Evolutionary conservation across 495 filamentous ascomycete species (phyloP).

Genomic region (Penicillium canariense): DNA sequence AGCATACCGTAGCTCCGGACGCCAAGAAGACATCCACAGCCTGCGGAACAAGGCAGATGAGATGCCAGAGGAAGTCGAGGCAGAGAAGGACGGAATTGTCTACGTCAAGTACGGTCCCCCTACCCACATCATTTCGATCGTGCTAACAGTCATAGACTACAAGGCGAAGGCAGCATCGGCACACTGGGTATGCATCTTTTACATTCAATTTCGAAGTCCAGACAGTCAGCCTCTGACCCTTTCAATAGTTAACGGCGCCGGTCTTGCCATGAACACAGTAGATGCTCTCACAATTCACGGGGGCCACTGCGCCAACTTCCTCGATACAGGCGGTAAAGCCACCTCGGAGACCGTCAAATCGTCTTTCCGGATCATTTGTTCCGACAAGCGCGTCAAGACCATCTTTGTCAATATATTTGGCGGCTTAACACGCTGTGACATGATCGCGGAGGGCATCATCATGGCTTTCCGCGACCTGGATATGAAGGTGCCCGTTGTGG

Average conservation of each 20-base stretch:
- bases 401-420: slow-evolving; percentile 93
- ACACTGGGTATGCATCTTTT: slow-evolving; percentile 50
- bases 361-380: slow-evolving; percentile 69
- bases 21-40: slow-evolving; percentile 63
- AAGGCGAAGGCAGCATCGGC: slow-evolving; percentile 58
- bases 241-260: slow-evolving; percentile 72
- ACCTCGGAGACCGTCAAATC: slow-evolving; percentile 80
- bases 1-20: slow-evolving; percentile 60
- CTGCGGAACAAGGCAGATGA: slow-evolving; percentile 52
- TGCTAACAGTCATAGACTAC: slow-evolving; percentile 30
- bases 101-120: slow-evolving; percentile 54
- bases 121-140: background rate
- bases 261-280: slow-evolving; percentile 89
- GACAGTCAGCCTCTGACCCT: background rate
- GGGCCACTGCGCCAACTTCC: slow-evolving; percentile 72
- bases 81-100: slow-evolving; percentile 69
- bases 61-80: slow-evolving; percentile 59
- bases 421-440: slow-evolving; percentile 77
- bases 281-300: slow-evolving; percentile 69
- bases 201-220: background rate
- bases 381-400: slow-evolving; percentile 65
- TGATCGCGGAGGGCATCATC: slow-evolving; percentile 84
- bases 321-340: slow-evolving; percentile 89
- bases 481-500: slow-evolving; percentile 73
- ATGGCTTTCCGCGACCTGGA: slow-evolving; percentile 71